Evolutionary conservation across 129 eudicot species (phyloP), one percentile per base, ranked within the genome.

Genomic region (Pittosporum tobira): DNA sequence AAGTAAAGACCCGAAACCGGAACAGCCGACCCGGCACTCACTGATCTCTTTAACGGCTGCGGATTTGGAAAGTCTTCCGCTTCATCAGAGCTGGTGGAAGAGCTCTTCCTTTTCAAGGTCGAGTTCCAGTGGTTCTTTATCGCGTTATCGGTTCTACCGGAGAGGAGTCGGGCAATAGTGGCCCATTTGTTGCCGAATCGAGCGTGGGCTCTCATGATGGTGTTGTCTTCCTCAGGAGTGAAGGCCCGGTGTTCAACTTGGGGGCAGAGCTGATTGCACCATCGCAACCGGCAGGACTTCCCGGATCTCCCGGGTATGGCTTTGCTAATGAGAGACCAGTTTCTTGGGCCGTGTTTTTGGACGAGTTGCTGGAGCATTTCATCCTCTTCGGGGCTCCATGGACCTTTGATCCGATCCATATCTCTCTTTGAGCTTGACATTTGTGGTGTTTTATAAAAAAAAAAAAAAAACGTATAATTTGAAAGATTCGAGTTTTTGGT

Each of bases 331-430:
- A 89, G 54, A 8, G 95, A 81, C 97, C 97, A 89, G 55, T 89
- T 89, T 60, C 97, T 58, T 0, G 97, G 93, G 4, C 97, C 97
- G 40, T 88, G 90, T 63, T 79, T 76, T 9, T 81, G 78, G 2
- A 88, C 94, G 1, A 88, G 88, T n/a, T 77, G 82, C 42, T 76
- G 81, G 16, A 84, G 75, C 45, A 77, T 57, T 15, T 79, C 81
- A 55, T 84, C 97, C 59, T 88, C 97, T 68, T 89, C 97, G 31
- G 95, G 95, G 73, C 88, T 84, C 97, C 97, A 89, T 13, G 97
- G 97, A 19, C 97, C 95, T 72, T 85, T 89, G 82, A 88, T 82
- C 75, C 97, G 95, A 69, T 85, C 95, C 91, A 72, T 72, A 27
- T 79, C 73, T 43, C 59, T 65, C 29, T 69, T 51, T 13, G 29